Conservation (phyloP, 148 eudicot genomes). For the Agrostemma githago region DNA sequence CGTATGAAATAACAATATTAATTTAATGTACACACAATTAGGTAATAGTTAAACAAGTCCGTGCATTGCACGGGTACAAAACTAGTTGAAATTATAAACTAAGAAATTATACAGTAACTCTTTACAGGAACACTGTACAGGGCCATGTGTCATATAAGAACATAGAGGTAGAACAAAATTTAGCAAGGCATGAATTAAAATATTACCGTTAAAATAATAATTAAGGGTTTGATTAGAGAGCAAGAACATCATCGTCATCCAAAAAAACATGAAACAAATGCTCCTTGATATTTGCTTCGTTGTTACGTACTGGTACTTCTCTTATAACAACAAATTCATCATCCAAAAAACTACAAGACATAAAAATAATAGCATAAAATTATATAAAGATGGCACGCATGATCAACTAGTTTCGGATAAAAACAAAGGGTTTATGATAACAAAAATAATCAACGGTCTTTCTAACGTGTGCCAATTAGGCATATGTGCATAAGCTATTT, state of each 20-base stretch:
- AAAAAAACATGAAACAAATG: not conserved
- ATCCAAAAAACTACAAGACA: constrained; percentile 6
- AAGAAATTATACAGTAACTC: no score
- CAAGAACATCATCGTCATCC: not conserved
- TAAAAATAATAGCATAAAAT: not conserved
- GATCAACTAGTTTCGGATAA: constrained; percentile 19
- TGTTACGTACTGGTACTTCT: not conserved
- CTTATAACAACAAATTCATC: constrained; percentile 11
- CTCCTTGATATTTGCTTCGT: not conserved
- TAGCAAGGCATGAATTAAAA: not conserved
- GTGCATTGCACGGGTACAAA: no score
- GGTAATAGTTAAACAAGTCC: no score
- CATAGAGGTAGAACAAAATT: constrained; percentile 3
- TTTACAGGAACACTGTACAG: constrained; percentile 1
- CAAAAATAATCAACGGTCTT: not conserved
- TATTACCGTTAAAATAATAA: constrained; percentile 15
- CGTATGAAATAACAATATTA: no score
- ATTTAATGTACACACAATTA: no score
- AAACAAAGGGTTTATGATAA: constrained; percentile 4
- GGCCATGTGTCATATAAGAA: not conserved
- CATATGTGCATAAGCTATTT: no score
- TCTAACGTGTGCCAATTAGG: no score
- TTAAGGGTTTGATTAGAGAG: not conserved
- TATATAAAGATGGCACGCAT: constrained; percentile 7
- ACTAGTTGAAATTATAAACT: no score